phyloP scores from a whole-genome alignment of 2,329 filamentous ascomycete genomes.

The Hypoxylon sp. region DNA sequence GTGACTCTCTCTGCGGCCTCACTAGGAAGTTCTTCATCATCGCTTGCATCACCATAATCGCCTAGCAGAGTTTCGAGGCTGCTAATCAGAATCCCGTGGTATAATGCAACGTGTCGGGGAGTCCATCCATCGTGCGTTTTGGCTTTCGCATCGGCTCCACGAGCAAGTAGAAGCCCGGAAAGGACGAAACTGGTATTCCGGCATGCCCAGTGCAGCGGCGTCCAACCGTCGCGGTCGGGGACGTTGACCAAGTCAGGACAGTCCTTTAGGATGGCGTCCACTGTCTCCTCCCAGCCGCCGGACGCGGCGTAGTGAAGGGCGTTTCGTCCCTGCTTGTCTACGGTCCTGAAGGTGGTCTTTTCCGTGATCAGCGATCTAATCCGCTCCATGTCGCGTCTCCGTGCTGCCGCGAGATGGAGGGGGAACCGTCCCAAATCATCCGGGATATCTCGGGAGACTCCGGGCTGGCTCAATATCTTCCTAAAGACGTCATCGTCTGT shows the following conservation, averaged over 20 bases:
- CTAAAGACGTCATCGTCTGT: conserved; percentile 3
- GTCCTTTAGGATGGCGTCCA: conserved; percentile 14
- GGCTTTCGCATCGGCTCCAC: conserved; percentile 16
- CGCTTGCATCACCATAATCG: neutral
- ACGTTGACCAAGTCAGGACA: conserved; percentile 23
- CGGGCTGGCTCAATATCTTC: conserved; percentile 12
- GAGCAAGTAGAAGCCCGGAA: neutral
- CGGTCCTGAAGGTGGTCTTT: conserved; percentile 18
- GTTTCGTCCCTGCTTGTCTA: conserved; percentile 32
- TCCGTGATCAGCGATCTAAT: conserved; percentile 10
- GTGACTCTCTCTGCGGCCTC: conserved; percentile 19
- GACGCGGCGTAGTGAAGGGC: conserved; percentile 17
- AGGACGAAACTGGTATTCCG: neutral
- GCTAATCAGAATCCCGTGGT: neutral
- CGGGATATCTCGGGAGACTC: conserved; percentile 17
- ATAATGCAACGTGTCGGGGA: conserved; percentile 18
- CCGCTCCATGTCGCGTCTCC: neutral
- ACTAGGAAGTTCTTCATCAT: conserved; percentile 19
- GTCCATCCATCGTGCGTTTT: conserved; percentile 26
- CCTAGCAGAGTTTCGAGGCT: conserved; percentile 13
- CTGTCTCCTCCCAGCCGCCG: neutral
- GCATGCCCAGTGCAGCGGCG: conserved; percentile 27
- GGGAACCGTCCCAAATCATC: conserved; percentile 23
- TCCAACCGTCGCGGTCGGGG: conserved; percentile 28
- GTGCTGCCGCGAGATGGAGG: conserved; percentile 16